Evolutionary conservation across 139 green algal genomes (phyloP).

Genomic region (Coccomyxa sp.): DNA sequence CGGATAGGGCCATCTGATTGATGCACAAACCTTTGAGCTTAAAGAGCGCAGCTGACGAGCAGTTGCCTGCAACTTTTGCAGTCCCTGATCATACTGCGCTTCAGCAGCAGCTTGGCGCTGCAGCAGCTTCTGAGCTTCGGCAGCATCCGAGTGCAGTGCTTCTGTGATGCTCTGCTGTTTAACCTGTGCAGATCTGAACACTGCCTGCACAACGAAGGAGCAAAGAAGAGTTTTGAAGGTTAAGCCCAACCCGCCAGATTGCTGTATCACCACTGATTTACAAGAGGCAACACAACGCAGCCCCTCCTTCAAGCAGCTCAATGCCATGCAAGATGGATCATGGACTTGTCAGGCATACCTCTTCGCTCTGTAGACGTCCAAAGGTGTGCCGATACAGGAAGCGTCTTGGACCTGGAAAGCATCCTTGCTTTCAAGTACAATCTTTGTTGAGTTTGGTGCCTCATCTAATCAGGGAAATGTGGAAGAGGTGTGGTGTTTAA

Average conservation of each 20-base stretch:
- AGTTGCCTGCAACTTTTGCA: slow-evolving; percentile 25
- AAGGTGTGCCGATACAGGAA: slow-evolving; percentile 29
- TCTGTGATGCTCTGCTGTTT: slow-evolving; percentile 7
- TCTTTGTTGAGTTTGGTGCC: neutral
- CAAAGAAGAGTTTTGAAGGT: neutral
- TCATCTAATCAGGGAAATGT: neutral
- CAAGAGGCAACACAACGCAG: neutral
- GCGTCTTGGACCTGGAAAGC: slow-evolving; percentile 8
- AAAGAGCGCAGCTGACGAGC: slow-evolving; percentile 30
- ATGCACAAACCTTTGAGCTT: slow-evolving; percentile 1
- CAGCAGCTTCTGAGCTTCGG: slow-evolving; percentile 26
- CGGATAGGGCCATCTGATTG: neutral
- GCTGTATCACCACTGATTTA: neutral
- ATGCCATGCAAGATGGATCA: neutral
- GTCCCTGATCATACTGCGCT: slow-evolving; percentile 26
- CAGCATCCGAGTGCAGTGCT: slow-evolving; percentile 10
- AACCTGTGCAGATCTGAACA: slow-evolving; percentile 15
- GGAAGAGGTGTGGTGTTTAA: neutral
- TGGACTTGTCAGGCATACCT: neutral
- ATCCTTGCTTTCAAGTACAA: neutral
- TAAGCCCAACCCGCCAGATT: neutral
- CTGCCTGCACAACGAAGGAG: slow-evolving; percentile 11
- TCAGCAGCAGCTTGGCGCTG: slow-evolving; percentile 20
- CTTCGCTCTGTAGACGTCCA: slow-evolving; percentile 13
- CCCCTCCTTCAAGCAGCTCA: neutral